These are phyloP conservation scores for Alternaria hordeiaustralica DNA, from an alignment of 2,329 filamentous ascomycete genomes.

Conservation along the genomic window DNA sequence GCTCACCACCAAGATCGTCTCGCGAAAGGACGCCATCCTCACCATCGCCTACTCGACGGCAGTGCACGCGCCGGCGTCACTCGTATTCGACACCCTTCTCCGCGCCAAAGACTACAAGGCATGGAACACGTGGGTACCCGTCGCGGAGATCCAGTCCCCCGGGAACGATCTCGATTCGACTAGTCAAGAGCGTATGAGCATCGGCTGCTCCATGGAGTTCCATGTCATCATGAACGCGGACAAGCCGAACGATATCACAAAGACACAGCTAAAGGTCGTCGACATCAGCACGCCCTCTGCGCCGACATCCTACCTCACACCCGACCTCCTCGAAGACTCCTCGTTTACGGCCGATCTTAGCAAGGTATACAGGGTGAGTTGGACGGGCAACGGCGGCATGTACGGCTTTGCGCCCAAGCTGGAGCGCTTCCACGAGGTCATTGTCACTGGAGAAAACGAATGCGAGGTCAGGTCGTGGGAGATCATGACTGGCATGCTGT, in stretches of 20 bases:
- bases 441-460: conserved; percentile 15
- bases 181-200: conserved; percentile 3
- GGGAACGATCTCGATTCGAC: neutral
- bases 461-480: conserved; percentile 33
- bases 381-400: conserved; percentile 24
- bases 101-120: conserved; percentile 19
- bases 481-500: conserved; percentile 26
- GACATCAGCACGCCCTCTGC: conserved; percentile 25
- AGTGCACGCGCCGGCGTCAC: conserved; percentile 22
- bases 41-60: conserved; percentile 7
- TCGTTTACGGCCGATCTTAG: conserved; percentile 23
- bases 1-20: conserved; percentile 15
- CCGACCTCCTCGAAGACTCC: conserved; percentile 9
- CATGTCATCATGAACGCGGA: conserved; percentile 24
- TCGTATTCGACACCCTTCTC: conserved; percentile 26
- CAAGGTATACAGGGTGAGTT: conserved; percentile 27
- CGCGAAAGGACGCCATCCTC: conserved; percentile 12
- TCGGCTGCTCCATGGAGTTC: conserved; percentile 26
- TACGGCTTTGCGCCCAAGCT: conserved; percentile 12
- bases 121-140: conserved; percentile 31
- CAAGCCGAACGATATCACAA: conserved; percentile 10
- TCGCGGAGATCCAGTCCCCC: conserved; percentile 12
- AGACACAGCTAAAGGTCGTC: conserved; percentile 21
- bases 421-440: conserved; percentile 30
- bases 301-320: conserved; percentile 19